Conservation (phyloP, 257 asterid genomes). For the Fraxinus pennsylvanica region DNA sequence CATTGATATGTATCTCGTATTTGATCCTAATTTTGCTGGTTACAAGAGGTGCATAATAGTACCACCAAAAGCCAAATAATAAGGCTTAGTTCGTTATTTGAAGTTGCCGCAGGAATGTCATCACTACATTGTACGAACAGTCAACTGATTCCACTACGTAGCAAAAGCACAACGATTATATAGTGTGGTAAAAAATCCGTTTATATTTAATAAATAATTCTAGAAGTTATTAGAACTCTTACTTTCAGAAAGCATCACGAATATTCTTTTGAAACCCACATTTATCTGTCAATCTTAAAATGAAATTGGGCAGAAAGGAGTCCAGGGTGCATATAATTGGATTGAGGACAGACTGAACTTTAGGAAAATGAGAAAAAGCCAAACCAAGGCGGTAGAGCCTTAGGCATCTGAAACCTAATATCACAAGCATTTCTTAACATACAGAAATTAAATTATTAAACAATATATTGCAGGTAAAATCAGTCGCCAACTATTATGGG, state of each 20-base stretch:
- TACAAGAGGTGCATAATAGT: not conserved
- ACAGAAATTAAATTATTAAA: not conserved
- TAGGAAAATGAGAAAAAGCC: constrained; percentile 15
- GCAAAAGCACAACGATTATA: not conserved
- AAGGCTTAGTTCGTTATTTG: not conserved
- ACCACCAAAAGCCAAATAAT: not conserved
- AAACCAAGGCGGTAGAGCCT: not conserved
- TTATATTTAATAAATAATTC: not conserved
- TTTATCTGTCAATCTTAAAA: constrained; percentile 12
- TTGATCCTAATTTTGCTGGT: not conserved
- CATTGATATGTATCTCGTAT: not conserved
- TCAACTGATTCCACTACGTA: not conserved
- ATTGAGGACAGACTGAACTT: constrained; percentile 6
- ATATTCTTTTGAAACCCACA: not conserved
- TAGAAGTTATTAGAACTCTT: not conserved
- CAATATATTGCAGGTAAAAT: not conserved
- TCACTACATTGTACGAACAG: not conserved
- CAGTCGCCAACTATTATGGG: not conserved
- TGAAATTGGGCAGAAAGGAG: not conserved
- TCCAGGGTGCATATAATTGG: not conserved
- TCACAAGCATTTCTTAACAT: not conserved
- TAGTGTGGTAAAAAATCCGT: not conserved
- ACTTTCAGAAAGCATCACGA: not conserved
- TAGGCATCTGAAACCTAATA: constrained; percentile 2
- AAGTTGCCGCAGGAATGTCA: not conserved